phyloP scores from a whole-genome alignment of 2,329 filamentous ascomycete genomes.

The Epichloe amarillans region DNA sequence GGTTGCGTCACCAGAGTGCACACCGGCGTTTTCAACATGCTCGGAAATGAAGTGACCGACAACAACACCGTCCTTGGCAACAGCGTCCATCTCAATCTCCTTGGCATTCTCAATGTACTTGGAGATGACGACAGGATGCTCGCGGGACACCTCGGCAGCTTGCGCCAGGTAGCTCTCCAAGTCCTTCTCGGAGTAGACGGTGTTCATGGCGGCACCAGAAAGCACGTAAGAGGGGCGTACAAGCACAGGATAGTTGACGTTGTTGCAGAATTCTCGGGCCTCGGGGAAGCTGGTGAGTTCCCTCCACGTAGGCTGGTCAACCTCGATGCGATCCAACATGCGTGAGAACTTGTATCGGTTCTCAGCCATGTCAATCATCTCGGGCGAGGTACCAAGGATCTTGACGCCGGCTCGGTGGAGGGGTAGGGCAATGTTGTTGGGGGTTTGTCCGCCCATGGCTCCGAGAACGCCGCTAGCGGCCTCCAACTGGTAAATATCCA shows the following conservation, averaged over 20 bases:
- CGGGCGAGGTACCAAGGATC: conserved; percentile 86
- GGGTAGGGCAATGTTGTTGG: conserved; percentile 92
- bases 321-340: conserved; percentile 87
- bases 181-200: conserved; percentile 91
- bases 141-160: conserved; percentile 82
- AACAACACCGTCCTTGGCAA: conserved; percentile 78
- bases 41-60: conserved; percentile 96
- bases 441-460: conserved; percentile 93
- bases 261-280: conserved; percentile 73
- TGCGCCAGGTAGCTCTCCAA: conserved; percentile 79
- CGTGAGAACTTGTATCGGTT: conserved; percentile 98
- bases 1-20: conserved; percentile 95
- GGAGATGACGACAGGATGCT: conserved; percentile 95
- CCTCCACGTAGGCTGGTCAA: conserved; percentile 97
- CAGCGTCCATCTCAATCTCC: conserved; percentile 99
- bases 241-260: conserved; percentile 83
- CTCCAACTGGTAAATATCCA: conserved; percentile 90
- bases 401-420: conserved; percentile 82
- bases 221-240: conserved; percentile 94
- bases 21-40: conserved; percentile 96
- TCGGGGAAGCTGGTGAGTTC: conserved; percentile 92
- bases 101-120: conserved; percentile 99
- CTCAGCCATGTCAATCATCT: conserved; percentile 97
- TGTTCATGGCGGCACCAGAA: conserved; percentile 98
- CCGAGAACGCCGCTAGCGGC: conserved; percentile 72